These are phyloP conservation scores for Coemansia reversa DNA, from an alignment of 192 early-diverging fungal genomes.

Conservation along the genomic window DNA sequence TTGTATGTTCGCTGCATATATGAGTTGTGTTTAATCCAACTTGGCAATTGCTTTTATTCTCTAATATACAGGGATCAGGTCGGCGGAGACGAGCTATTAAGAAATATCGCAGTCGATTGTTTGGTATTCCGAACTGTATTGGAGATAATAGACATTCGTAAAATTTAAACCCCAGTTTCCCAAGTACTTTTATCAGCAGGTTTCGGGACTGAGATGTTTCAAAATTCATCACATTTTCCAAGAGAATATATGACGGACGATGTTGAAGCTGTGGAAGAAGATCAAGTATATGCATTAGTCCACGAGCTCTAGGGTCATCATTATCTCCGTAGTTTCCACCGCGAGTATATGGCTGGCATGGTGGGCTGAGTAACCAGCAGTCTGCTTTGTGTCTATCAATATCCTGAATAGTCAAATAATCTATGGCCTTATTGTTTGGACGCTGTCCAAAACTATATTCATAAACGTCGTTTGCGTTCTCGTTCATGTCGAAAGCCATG, in stretches of 20 bases:
- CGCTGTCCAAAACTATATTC: slow-evolving; percentile 43
- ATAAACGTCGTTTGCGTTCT: slow-evolving; percentile 48
- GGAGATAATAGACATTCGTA: slow-evolving; percentile 46
- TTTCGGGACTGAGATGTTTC: slow-evolving; percentile 43
- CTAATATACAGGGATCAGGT: background rate
- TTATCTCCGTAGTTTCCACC: slow-evolving; percentile 79
- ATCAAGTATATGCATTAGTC: slow-evolving; percentile 37
- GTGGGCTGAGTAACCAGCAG: slow-evolving; percentile 89
- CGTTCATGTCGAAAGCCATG: slow-evolving; percentile 52
- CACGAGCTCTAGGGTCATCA: slow-evolving; percentile 41
- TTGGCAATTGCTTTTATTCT: background rate
- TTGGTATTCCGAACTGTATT: slow-evolving; percentile 43
- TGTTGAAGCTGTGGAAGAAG: slow-evolving; percentile 28
- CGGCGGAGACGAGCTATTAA: slow-evolving; percentile 22
- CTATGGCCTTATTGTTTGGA: slow-evolving; percentile 51
- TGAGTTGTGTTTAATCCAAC: background rate
- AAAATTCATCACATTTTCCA: slow-evolving; percentile 56
- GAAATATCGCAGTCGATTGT: slow-evolving; percentile 42
- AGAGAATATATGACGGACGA: slow-evolving; percentile 21
- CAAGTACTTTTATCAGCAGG: slow-evolving; percentile 25
- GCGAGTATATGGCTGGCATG: slow-evolving; percentile 82
- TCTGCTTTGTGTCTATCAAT: slow-evolving; percentile 63
- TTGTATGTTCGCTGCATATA: background rate
- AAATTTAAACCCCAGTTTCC: slow-evolving; percentile 30
- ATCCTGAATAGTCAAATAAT: slow-evolving; percentile 27